These are phyloP conservation scores for Patellaria atrata DNA, from an alignment of 495 filamentous ascomycete genomes.

Conservation along the genomic window DNA sequence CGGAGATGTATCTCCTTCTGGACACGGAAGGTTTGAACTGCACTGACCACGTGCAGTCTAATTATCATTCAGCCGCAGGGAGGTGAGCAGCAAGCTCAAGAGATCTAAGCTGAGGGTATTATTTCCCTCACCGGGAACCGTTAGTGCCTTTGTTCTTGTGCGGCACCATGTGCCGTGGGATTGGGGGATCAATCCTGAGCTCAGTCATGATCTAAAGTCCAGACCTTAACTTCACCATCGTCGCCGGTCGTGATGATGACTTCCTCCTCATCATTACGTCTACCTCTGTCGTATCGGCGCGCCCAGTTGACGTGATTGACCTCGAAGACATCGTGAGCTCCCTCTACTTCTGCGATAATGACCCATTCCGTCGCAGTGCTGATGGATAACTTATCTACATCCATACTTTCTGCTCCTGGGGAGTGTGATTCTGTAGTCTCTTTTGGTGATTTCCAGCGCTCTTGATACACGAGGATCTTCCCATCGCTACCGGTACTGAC, in stretches of 20 bases:
- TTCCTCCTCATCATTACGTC: slow-evolving; percentile 21
- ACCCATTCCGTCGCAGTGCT: slow-evolving; percentile 44
- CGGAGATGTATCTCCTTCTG: no score
- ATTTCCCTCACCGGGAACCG: no score
- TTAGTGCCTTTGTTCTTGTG: no score
- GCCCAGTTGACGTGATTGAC: slow-evolving; percentile 84
- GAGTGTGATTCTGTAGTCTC: slow-evolving; percentile 21
- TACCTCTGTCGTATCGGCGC: slow-evolving; percentile 23
- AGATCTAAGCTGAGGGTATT: no score
- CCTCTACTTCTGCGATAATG: slow-evolving; percentile 46
- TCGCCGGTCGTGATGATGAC: slow-evolving; percentile 63
- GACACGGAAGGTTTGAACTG: no score
- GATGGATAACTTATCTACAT: no score
- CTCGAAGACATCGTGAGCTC: slow-evolving; percentile 81
- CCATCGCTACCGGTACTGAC: slow-evolving; percentile 81
- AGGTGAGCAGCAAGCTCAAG: no score
- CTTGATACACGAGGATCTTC: slow-evolving; percentile 67
- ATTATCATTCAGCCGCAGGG: no score
- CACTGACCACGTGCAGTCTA: no score
- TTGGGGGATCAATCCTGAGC: no score
- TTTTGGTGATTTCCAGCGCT: slow-evolving; percentile 23
- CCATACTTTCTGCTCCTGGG: no score
- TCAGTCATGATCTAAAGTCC: slow-evolving; percentile 27
- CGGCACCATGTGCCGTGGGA: no score
- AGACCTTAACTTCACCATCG: slow-evolving; percentile 30